phyloP scores from a whole-genome alignment of 1,284 basidiomycete species.

The Cutaneotrichosporon spelunceum region DNA sequence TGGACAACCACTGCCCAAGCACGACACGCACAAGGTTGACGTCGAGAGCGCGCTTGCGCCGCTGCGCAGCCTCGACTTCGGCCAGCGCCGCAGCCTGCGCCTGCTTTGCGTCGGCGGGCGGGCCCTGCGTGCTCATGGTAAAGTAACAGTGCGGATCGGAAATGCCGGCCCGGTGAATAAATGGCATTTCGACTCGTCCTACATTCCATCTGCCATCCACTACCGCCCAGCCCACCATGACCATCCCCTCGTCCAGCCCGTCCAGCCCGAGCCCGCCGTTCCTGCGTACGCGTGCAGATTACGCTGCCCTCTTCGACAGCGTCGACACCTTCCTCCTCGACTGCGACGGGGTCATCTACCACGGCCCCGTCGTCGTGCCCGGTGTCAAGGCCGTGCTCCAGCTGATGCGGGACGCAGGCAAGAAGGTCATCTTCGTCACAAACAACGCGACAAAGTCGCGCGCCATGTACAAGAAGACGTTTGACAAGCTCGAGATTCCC shows the following conservation, averaged over 20 bases:
- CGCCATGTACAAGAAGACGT: conserved; percentile 80
- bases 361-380: conserved; percentile 74
- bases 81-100: conserved; percentile 44
- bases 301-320: conserved; percentile 58
- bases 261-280: conserved; percentile 34
- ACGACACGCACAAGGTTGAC: conserved; percentile 37
- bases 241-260: background rate
- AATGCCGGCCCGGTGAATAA: background rate
- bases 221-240: no score
- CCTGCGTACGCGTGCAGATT: conserved; percentile 40
- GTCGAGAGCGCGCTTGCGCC: conserved; percentile 41
- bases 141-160: background rate
- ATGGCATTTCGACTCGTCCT: background rate
- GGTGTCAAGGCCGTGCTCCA: conserved; percentile 71
- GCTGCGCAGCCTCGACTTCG: conserved; percentile 45
- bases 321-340: conserved; percentile 95
- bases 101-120: conserved; percentile 49
- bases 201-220: no score
- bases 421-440: conserved; percentile 89
- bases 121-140: conserved; percentile 43
- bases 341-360: conserved; percentile 94
- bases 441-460: conserved; percentile 97
- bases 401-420: conserved; percentile 63
- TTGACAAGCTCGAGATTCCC: conserved; percentile 82
- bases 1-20: background rate